Evolutionary conservation across 225 moss, liverwort and hornwort genomes (phyloP), one percentile per base, ranked within the genome.

Genomic region (Pseudisothecium myosuroides): DNA sequence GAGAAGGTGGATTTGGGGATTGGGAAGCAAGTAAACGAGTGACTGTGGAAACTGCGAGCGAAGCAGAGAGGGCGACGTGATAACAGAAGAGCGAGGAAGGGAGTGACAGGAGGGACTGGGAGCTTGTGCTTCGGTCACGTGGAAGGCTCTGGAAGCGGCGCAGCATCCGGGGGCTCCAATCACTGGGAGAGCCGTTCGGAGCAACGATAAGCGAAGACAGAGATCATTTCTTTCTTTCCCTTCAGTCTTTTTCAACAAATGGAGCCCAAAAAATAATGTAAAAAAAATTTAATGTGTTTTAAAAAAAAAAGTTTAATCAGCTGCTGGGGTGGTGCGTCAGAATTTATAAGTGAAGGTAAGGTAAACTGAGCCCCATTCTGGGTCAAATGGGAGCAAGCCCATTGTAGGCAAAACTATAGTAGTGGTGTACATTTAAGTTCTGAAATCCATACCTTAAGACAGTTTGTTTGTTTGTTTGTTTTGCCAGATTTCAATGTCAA

Each of bases 151-250:
- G 77, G 71, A 77, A 50, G n/a, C 55, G 87, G 47, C 71, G 87
- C 63, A 62, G 76, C 87, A 87, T 89, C 91, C 82, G 80, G 72
- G 52, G 54, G 84, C 75, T 49, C 92, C 90, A 90, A 92, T 92
- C 77, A 49, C 45, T 2, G 32, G 19, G 61, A 29, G 50, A 10
- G 77, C 68, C 47, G 60, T 55, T 87, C 71, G 28, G 23, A 52
- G 87, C 89, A 91, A 85, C 59, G 87, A 91, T 89, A 76, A 81
- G 87, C 80, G 52, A 52, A 65, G 82, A 50, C 65, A n/a, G 9
- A 37, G 27, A 83, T 83, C 37, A 34, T 22, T 65, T 26, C 34
- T 49, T 36, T 29, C 21, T 64, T 11, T 14, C 20, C 56, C 31
- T 14, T 9, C n/a, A n/a, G n/a, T n/a, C 14, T 45, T 32, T 58